These are phyloP conservation scores for Cunninghamia lanceolata DNA, from an alignment of 75 land plant genomes.

Conservation along the genomic window DNA sequence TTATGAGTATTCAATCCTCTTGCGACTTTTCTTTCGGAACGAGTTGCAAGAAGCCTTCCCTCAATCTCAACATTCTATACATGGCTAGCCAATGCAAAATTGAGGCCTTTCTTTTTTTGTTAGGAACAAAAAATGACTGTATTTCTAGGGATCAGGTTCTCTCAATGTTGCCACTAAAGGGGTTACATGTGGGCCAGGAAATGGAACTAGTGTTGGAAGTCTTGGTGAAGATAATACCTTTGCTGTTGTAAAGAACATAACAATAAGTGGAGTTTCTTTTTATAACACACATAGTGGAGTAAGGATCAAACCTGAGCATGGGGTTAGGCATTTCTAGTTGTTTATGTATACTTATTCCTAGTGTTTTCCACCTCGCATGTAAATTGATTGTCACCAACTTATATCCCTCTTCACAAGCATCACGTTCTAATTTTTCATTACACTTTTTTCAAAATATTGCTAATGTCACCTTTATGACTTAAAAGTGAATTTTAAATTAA, in stretches of 20 bases:
- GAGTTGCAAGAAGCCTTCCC: not conserved
- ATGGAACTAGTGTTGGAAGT: conserved; percentile 71
- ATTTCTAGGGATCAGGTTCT: conserved; percentile 58
- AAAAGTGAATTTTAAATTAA: too few relatives aligned
- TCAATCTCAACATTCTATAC: not conserved
- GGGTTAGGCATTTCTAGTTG: too few relatives aligned
- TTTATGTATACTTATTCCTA: too few relatives aligned
- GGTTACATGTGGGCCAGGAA: conserved; percentile 69
- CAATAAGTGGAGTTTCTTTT: conserved; percentile 29
- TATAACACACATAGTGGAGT: conserved; percentile 52
- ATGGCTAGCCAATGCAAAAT: not conserved
- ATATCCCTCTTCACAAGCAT: too few relatives aligned
- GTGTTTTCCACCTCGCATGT: too few relatives aligned
- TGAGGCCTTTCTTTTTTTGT: not conserved
- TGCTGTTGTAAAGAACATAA: conserved; percentile 48
- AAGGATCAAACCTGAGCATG: conserved; percentile 67
- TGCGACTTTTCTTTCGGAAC: not conserved
- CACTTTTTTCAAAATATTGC: too few relatives aligned
- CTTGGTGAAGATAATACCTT: conserved; percentile 32
- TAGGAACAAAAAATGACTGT: conserved; percentile 33
- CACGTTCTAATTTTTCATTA: too few relatives aligned
- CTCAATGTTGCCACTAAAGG: conserved; percentile 35
- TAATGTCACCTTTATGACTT: too few relatives aligned
- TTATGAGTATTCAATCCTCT: not conserved
- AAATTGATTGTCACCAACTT: too few relatives aligned